Conservation (phyloP, 768 basidiomycete species). For the Trametes elegans region DNA sequence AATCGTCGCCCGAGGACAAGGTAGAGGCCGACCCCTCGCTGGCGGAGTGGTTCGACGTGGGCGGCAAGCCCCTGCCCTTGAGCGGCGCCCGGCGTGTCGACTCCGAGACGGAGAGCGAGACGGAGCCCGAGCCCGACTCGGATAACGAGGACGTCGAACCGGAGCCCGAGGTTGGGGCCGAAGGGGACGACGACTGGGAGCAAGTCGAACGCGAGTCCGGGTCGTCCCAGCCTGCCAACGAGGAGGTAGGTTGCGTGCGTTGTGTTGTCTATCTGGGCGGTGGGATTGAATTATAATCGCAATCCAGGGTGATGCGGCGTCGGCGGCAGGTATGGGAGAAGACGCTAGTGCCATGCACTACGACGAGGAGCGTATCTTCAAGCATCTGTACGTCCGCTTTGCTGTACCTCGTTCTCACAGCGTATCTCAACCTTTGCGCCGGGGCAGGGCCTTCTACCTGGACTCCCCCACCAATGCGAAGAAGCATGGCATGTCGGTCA, state of each 20-base stretch:
- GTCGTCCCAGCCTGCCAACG: not conserved
- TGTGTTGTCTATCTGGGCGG: too few relatives aligned
- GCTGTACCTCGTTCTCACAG: too few relatives aligned
- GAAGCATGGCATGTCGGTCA: conserved; percentile 58
- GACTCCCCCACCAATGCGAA: conserved; percentile 77
- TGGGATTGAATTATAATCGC: not conserved
- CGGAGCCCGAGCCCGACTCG: conserved; percentile 68
- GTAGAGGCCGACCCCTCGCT: conserved; percentile 42
- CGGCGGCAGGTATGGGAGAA: conserved; percentile 69
- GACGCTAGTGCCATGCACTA: conserved; percentile 68
- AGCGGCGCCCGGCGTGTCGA: conserved; percentile 27
- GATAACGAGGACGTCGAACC: conserved; percentile 55
- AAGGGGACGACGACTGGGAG: conserved; percentile 42
- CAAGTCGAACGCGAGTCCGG: conserved; percentile 17
- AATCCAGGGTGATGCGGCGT: not conserved
- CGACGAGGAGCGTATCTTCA: conserved; percentile 77
- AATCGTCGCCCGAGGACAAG: conserved; percentile 24
- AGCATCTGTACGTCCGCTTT: conserved; percentile 66
- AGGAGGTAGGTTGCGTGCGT: not conserved
- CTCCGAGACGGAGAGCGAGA: conserved; percentile 50
- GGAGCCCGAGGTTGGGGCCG: conserved; percentile 26
- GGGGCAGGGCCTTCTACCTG: conserved; percentile 80
- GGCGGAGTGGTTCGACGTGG: conserved; percentile 61
- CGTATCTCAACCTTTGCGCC: too few relatives aligned
- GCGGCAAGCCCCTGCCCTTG: conserved; percentile 22